Evolutionary conservation across 2,329 filamentous ascomycete genomes (phyloP), one percentile per base, ranked within the genome.

Genomic region (Malbranchea cinnamomea): DNA sequence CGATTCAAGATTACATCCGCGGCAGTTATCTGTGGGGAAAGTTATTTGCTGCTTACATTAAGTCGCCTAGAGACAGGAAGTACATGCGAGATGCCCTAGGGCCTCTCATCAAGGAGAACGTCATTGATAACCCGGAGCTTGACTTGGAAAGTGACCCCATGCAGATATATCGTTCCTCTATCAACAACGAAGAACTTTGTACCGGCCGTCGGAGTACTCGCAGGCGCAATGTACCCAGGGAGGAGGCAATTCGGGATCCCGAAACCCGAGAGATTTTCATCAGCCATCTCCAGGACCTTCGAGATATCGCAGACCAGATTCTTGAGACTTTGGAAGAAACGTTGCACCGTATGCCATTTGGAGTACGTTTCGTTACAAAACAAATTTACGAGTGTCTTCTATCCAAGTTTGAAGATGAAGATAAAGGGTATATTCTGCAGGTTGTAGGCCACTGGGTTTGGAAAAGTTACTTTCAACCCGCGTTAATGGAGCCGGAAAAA

Each of bases 91-190:
- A 92, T 41, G 63, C 94, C 2, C 63, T 95, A 3, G 83, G 84
- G 0, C 75, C 81, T 2, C 57, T 98, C 27, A 78, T 98, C 42
- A 78, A 80, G 38, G 81, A 92, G 49, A 87, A 89, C 48, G 84
- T 98, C 45, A 76, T 95, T 32, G 89, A 93, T 32, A 89, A 94
- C 42, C 76, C 84, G 8, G 78, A 77, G 4, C 64, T 98, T 19
- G 87, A 98, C 50, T 65, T 98, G 15, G 89, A 98, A 56, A 94
- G 87, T 50, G 89, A 98, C 48, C 89, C 89, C 0, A 78, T 95
- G 63, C 87, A 95, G 44, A 98, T 98, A 34, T 95, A 98, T 56
- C 74, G 81, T 23, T 89, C 84, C 4, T 77, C 83, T 9, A 91
- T 98, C 58, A 95, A 91, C 59, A 93, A 98, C 45, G 87, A 95